Percentiles rank a stretch among this genome's conserved stretches.
Conservation (phyloP, 2,329 filamentous ascomycete species). For the Cladosporium colombiae region DNA sequence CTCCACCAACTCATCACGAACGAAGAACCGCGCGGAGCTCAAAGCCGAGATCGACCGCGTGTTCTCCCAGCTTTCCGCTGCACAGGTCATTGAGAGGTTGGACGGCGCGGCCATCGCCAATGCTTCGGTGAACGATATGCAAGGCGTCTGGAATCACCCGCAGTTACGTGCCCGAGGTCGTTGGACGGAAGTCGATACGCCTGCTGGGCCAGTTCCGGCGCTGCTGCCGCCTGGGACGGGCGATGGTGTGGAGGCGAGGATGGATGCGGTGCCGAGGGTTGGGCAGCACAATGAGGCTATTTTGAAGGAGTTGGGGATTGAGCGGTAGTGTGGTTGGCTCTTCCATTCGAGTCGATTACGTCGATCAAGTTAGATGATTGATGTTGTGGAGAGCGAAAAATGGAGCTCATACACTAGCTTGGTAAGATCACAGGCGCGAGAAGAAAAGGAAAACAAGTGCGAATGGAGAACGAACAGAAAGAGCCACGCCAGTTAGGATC, state of each 20-base stretch:
- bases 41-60: background rate
- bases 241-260: conserved; percentile 32
- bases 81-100: conserved; percentile 45
- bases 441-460: too few species aligned
- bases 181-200: conserved; percentile 52
- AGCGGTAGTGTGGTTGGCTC: background rate
- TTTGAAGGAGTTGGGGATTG: conserved; percentile 8
- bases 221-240: conserved; percentile 51
- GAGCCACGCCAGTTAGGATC: too few species aligned
- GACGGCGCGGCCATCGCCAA: conserved; percentile 54
- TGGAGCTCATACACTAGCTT: too few species aligned
- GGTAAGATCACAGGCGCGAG: too few species aligned
- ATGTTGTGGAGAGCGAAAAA: too few species aligned
- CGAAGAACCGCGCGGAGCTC: background rate
- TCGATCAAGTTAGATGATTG: too few species aligned
- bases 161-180: conserved; percentile 51
- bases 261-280: conserved; percentile 49
- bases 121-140: conserved; percentile 55
- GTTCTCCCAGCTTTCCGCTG: conserved; percentile 44
- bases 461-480: too few species aligned
- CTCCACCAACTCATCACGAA: background rate
- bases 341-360: too few species aligned
- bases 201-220: conserved; percentile 48
- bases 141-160: conserved; percentile 54
- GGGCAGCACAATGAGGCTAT: conserved; percentile 53